phyloP scores from a whole-genome alignment of 495 filamentous ascomycete genomes.

The Neurospora sp. region DNA sequence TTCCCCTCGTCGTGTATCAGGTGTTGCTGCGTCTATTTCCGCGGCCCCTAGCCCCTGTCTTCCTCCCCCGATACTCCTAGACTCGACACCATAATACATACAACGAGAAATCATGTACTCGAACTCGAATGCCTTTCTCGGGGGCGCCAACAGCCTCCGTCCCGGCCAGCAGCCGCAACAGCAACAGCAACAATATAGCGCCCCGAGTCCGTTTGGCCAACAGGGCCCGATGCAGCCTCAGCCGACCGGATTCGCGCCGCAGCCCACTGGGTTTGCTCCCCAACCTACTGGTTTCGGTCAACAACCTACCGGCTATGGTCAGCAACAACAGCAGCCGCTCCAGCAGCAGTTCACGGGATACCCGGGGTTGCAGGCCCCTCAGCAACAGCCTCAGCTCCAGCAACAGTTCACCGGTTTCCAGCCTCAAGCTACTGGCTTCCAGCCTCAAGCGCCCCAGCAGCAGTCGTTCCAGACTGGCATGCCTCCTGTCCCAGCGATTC shows the following conservation, averaged over 20 bases:
- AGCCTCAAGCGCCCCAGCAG: slow-evolving; percentile 29
- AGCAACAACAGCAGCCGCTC: slow-evolving; percentile 35
- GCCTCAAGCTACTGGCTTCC: slow-evolving; percentile 30
- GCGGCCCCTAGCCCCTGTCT: not conserved
- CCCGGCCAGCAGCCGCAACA: slow-evolving; percentile 44
- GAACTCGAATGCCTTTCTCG: slow-evolving; percentile 73
- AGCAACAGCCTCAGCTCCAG: slow-evolving; percentile 43
- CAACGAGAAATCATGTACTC: slow-evolving; percentile 59
- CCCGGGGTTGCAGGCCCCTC: slow-evolving; percentile 39
- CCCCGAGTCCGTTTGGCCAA: slow-evolving; percentile 38
- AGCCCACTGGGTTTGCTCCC: slow-evolving; percentile 49
- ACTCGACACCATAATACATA: not conserved
- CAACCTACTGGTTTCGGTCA: slow-evolving; percentile 50
- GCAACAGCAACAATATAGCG: slow-evolving; percentile 39
- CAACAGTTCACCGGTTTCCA: slow-evolving; percentile 47
- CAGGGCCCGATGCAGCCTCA: slow-evolving; percentile 33
- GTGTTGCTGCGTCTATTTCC: not conserved
- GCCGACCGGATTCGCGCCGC: slow-evolving; percentile 36
- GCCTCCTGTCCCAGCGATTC: slow-evolving; percentile 47
- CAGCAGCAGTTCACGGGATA: slow-evolving; percentile 54
- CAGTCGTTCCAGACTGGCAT: slow-evolving; percentile 37
- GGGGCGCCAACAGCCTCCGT: slow-evolving; percentile 62
- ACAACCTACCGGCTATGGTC: slow-evolving; percentile 43
- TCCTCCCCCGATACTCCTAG: not conserved
- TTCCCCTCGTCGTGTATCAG: not conserved